These are phyloP conservation scores for Mycena filopes DNA, from an alignment of 768 basidiomycete species.

Conservation along the genomic window DNA sequence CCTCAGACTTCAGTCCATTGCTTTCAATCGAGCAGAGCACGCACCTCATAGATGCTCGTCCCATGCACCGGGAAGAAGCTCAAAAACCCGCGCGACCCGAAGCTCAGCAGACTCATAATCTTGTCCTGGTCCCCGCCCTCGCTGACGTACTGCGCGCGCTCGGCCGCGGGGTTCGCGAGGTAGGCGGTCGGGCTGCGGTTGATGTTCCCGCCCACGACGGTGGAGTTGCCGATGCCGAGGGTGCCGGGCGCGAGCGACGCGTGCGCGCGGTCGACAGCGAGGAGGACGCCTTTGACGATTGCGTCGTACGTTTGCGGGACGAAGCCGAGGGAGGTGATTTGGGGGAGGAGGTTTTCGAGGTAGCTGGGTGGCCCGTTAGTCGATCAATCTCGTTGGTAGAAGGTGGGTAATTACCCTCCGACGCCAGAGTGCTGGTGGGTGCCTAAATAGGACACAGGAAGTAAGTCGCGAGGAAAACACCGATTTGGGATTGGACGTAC, in stretches of 20 bases:
- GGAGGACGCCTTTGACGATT: conserved; percentile 75
- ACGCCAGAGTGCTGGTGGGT: conserved; percentile 58
- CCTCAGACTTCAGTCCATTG: neutral
- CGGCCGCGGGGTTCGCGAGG: conserved; percentile 76
- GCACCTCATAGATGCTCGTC: conserved; percentile 80
- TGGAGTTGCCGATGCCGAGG: conserved; percentile 75
- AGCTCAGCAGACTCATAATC: conserved; percentile 73
- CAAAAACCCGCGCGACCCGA: conserved; percentile 75
- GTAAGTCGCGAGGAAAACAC: too few relatives aligned
- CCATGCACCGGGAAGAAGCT: conserved; percentile 86
- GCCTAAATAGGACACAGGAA: conserved; percentile 49
- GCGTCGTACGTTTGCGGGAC: conserved; percentile 78
- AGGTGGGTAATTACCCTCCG: neutral
- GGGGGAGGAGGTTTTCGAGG: conserved; percentile 81
- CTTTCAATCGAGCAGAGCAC: conserved; percentile 13
- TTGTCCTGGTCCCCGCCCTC: conserved; percentile 74
- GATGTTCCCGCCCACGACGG: conserved; percentile 72
- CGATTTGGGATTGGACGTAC: too few relatives aligned
- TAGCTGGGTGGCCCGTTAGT: conserved; percentile 68
- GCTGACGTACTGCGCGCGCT: conserved; percentile 68
- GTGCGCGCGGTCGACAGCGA: conserved; percentile 76
- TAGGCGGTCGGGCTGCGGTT: conserved; percentile 85
- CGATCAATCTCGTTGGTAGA: neutral
- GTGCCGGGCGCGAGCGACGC: conserved; percentile 66
- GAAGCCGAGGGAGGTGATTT: conserved; percentile 79